Evolutionary conservation across 2,329 filamentous ascomycete species (phyloP), one percentile per base, ranked within the genome.

Genomic region (Dactylellina sp.): DNA sequence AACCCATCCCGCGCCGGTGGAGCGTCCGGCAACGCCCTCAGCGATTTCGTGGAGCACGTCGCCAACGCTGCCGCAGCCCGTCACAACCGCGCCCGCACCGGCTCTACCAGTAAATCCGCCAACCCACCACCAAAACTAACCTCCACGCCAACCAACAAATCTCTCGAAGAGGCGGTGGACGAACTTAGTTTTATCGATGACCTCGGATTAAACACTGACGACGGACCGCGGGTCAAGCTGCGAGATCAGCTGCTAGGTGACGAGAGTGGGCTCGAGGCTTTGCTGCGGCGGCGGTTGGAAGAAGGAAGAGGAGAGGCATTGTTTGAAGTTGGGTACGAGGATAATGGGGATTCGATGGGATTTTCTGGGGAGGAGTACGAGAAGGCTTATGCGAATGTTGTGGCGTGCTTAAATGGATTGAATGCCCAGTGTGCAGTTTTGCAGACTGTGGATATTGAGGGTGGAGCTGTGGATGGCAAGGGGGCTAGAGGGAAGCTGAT

Each of bases 41-140:
- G 91, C 83, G 95, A 98, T 79, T 99, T 99, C 81, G 93, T 93
- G 81, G 95, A 99, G 79, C 98, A 97, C 79, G 95, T 97, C 77
- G 93, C 98, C 81, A 91, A 93, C 81, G 93, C 98, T 81, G 95
- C 98, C 81, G 89, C 89, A 12, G 82, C 89, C 55, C 89, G 91
- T 65, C 89, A 88, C 77, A 86, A 86, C 46, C 79, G 83, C 46
- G 50, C 61, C 40, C 53, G 57, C 65, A 55, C 71, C n/a, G 49
- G 50, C 24, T 68, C 71, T 11, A 52, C 56, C 32, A 32, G 35
- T 35, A 59, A 50, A 14, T 42, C 50, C n/a, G n/a, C n/a, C 2
- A 18, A 82, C 40, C 79, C 80, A 76, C 52, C 24, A 11, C 32
- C 16, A 46, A 46, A 46, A 24, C 50, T 40, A n/a, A 82, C 44